Conservation (phyloP, 441 rosid genomes). For the Corymbia calophylla region DNA sequence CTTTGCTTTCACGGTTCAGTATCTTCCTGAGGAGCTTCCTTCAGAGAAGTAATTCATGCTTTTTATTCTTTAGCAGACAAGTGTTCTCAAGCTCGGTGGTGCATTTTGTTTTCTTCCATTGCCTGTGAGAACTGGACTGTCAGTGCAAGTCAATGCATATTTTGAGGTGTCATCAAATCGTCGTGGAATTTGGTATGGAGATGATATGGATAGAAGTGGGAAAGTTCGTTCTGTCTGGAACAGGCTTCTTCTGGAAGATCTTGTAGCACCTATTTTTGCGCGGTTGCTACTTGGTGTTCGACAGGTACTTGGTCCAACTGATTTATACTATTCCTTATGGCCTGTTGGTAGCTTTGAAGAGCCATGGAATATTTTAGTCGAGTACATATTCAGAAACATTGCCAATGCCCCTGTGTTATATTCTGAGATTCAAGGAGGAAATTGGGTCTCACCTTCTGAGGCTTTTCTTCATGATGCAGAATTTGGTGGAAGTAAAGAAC, state of each 20-base stretch:
- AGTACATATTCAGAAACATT: conserved; percentile 65
- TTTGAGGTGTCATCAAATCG: conserved; percentile 99
- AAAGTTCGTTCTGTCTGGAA: conserved; percentile 96
- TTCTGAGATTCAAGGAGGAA: conserved; percentile 73
- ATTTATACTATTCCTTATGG: conserved; percentile 72
- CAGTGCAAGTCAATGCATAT: conserved; percentile 90
- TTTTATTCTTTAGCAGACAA: conserved; percentile 38
- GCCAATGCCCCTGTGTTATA: conserved; percentile 57
- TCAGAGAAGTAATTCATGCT: neutral
- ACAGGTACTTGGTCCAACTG: conserved; percentile 53
- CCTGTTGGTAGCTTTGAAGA: conserved; percentile 90
- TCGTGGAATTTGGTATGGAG: conserved; percentile 99
- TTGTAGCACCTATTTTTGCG: conserved; percentile 69
- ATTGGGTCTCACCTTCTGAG: conserved; percentile 76
- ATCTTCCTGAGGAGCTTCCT: neutral
- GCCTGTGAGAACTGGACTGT: conserved; percentile 92
- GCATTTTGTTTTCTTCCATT: conserved; percentile 98
- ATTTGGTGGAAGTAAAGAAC: conserved; percentile 66
- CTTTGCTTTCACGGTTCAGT: neutral
- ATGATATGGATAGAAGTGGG: conserved; percentile 98
- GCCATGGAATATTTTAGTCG: conserved; percentile 94
- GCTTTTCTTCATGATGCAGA: conserved; percentile 90
- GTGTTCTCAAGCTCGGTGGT: conserved; percentile 67
- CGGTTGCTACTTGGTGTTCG: conserved; percentile 66
- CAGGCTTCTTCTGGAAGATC: conserved; percentile 91